Base-by-base conservation (phyloP, 2,329 filamentous ascomycete genomes). In the Magnaporthiopsis incrustans region DNA sequence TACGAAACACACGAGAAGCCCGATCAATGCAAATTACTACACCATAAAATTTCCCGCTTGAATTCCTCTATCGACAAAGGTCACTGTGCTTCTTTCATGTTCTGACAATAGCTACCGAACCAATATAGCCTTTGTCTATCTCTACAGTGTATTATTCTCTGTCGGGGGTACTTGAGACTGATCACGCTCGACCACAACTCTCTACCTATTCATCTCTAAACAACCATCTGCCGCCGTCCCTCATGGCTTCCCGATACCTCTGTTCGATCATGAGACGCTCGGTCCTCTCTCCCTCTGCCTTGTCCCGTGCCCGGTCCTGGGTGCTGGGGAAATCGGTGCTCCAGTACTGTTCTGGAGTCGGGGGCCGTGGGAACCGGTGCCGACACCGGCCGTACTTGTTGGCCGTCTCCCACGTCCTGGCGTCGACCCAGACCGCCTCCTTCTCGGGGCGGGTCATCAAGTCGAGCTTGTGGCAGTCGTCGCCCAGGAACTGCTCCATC, bases 311-410 rank as follows among this genome's bases (percentile, higher is more conserved):
- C 33, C 88, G 76, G 75, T 97, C 91, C 73, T 98, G 95, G 1
- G 95, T 97, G 32, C 79, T 86, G 1, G 94, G 93, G 73, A 99
- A 96, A 69, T 96, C 94, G 1, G 89, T 84, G 63, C 91, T 83
- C 95, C 95, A 99, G 73, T 91, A 98, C 0, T 92, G 93, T 1
- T 92, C 91, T 15, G 95, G 93, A 12, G 89, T 91, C 59, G 78
- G 81, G 67, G 85, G 82, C 62, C 92, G 84, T 66, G 88, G 84
- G 74, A 89, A 92, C 33, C 86, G 82, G 69, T 94, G 85, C 64
- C 89, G 83, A 75, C 97, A 93, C 72, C 83, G 91, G 7, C 92
- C 92, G 73, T 85, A 86, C 66, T 85, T 83, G 71, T 93, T 88
- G 1, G 93, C 89, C 67, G 96, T 78, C 61, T 88, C 81, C 71